These are phyloP conservation scores for Babesia sp. DNA, from an alignment of 169 alveolate species.

Conservation along the genomic window DNA sequence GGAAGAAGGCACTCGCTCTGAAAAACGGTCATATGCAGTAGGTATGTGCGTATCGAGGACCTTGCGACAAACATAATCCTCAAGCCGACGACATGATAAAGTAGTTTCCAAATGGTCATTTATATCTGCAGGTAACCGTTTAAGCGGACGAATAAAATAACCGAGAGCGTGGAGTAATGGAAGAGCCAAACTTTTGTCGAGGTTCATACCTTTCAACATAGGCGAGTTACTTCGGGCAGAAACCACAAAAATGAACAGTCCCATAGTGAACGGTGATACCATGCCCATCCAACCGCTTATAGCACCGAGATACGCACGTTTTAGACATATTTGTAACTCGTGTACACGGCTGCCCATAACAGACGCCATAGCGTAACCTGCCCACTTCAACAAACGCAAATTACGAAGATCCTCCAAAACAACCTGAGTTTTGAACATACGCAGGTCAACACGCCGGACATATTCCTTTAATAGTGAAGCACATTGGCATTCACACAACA, in stretches of 20 bases:
- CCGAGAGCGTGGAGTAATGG: slow-evolving; percentile 62
- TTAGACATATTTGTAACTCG: slow-evolving; percentile 63
- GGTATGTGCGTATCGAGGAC: slow-evolving; percentile 44
- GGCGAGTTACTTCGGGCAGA: slow-evolving; percentile 30
- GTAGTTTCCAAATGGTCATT: slow-evolving; percentile 64
- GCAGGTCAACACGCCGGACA: slow-evolving; percentile 41
- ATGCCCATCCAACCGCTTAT: slow-evolving; percentile 62
- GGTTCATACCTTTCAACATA: slow-evolving; percentile 27
- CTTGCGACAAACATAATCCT: slow-evolving; percentile 39
- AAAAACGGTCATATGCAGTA: slow-evolving; percentile 20
- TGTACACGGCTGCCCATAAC: slow-evolving; percentile 49
- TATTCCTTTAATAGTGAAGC: slow-evolving; percentile 54
- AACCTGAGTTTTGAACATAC: slow-evolving; percentile 54
- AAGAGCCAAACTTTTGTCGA: slow-evolving; percentile 40
- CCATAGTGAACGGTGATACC: slow-evolving; percentile 46
- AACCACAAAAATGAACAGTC: slow-evolving; percentile 39
- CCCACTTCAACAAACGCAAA: slow-evolving; percentile 55
- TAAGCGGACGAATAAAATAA: slow-evolving; percentile 60
- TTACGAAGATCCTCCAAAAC: slow-evolving; percentile 51
- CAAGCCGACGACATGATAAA: slow-evolving; percentile 57
- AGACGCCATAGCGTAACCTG: slow-evolving; percentile 41
- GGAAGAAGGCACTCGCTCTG: slow-evolving; percentile 5
- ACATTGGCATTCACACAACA: slow-evolving; percentile 57
- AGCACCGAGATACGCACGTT: slow-evolving; percentile 49
- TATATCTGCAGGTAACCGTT: slow-evolving; percentile 52